Conservation (phyloP, 768 basidiomycete genomes). For the Agrocybe pediades region DNA sequence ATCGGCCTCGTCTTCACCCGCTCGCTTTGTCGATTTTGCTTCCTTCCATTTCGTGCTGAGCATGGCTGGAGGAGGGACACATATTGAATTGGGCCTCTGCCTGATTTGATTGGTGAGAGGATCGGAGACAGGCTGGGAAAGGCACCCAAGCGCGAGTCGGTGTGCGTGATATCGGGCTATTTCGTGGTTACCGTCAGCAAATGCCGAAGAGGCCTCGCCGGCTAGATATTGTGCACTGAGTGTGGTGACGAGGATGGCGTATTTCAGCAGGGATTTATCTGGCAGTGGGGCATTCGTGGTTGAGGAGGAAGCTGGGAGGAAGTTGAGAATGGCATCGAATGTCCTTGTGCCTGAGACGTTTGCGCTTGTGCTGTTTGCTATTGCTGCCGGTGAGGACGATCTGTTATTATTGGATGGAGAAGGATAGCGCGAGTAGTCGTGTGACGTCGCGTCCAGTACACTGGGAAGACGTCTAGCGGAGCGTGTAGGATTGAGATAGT, state of each 20-base stretch:
- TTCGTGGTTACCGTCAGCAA: background rate
- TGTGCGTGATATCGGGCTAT: conserved; percentile 5
- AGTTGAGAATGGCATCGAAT: conserved; percentile 47
- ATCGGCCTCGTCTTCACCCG: background rate
- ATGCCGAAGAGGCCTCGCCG: background rate
- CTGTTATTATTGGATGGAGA: background rate
- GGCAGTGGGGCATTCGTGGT: conserved; percentile 17
- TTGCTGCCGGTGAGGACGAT: background rate
- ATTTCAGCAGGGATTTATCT: conserved; percentile 45
- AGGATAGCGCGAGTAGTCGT: background rate
- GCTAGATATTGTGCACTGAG: conserved; percentile 38
- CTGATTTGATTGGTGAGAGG: background rate
- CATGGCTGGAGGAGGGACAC: too few relatives aligned
- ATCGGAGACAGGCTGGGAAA: too few relatives aligned
- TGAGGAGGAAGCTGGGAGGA: conserved; percentile 31
- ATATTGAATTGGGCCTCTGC: background rate
- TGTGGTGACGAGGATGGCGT: conserved; percentile 45
- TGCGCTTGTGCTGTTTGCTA: background rate
- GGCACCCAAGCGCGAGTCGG: background rate
- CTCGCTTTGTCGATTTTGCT: background rate
- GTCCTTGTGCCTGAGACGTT: conserved; percentile 14
- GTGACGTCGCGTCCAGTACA: background rate
- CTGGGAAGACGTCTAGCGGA: background rate
- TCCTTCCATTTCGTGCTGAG: background rate
- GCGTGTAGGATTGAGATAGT: background rate